Percentiles rank a stretch among this genome's conserved stretches.
phyloP scores from a whole-genome alignment of 768 basidiomycete species.

The Kwoniella sp. region DNA sequence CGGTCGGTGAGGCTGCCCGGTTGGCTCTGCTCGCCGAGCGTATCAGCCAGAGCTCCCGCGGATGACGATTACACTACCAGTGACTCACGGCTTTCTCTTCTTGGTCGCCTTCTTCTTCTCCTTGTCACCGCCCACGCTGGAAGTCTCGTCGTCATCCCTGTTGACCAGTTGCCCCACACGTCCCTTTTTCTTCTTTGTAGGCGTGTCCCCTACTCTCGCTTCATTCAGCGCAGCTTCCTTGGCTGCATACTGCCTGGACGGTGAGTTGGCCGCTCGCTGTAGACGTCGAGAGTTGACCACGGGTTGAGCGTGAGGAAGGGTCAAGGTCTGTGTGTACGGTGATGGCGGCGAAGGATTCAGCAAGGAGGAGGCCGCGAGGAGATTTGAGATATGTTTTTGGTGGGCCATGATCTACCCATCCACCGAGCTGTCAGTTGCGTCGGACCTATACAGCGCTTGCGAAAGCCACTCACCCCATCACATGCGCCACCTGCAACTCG shows the following conservation, averaged over 20 bases:
- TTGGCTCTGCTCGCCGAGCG: conserved; percentile 29
- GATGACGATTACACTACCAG: not conserved
- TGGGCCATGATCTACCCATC: conserved; percentile 46
- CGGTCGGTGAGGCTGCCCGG: conserved; percentile 39
- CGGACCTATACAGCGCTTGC: not conserved
- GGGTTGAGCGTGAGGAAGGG: conserved; percentile 20
- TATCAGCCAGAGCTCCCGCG: not conserved
- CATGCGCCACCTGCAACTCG: conserved; percentile 86
- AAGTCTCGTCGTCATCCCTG: conserved; percentile 39
- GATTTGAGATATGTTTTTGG: conserved; percentile 46
- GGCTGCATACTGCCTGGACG: conserved; percentile 19
- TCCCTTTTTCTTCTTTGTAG: conserved; percentile 45
- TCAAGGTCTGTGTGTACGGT: conserved; percentile 39
- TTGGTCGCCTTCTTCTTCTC: conserved; percentile 30
- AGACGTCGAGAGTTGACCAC: conserved; percentile 24
- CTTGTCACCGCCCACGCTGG: conserved; percentile 27
- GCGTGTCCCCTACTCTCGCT: conserved; percentile 32
- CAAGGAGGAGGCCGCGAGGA: conserved; percentile 47
- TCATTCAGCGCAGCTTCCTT: conserved; percentile 10
- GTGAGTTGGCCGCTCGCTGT: conserved; percentile 37
- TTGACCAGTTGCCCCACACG: conserved; percentile 31
- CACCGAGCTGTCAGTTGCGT: not conserved
- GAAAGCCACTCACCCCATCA: conserved; percentile 64
- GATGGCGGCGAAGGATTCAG: conserved; percentile 38
- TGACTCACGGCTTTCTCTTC: conserved; percentile 39